These are phyloP conservation scores for Carex cristatella DNA, from an alignment of 176 grass and related monocot genomes.

Conservation along the genomic window DNA sequence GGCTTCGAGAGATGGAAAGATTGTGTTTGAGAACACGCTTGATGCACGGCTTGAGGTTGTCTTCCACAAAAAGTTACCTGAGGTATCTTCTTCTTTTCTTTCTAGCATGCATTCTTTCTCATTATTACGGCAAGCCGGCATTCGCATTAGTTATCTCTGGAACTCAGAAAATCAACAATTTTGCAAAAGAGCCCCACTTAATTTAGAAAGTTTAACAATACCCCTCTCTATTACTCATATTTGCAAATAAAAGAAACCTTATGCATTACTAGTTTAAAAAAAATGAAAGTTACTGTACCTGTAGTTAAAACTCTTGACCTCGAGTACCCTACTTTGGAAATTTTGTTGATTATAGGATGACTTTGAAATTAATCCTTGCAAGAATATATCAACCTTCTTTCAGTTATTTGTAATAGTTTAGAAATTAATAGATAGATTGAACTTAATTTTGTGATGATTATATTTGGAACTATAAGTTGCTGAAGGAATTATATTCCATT, in stretches of 20 bases:
- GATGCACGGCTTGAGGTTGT: conserved; percentile 94
- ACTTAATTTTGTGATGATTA: background rate
- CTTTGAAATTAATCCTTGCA: background rate
- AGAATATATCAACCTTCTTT: background rate
- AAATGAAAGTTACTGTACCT: background rate
- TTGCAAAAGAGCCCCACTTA: background rate
- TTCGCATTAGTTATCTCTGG: background rate
- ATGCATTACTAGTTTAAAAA: background rate
- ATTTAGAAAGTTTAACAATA: background rate
- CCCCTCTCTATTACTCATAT: background rate
- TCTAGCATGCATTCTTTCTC: background rate
- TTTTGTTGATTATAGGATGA: background rate
- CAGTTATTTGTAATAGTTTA: background rate
- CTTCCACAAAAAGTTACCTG: conserved; percentile 91
- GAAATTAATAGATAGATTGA: background rate
- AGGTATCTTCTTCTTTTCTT: conserved; percentile 38
- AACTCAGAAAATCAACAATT: background rate
- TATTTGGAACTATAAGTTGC: background rate
- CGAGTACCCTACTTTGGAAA: background rate
- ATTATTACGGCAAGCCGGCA: background rate
- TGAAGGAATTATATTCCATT: background rate
- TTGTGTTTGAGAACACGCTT: conserved; percentile 85
- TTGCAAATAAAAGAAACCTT: background rate
- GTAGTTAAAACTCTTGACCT: background rate
- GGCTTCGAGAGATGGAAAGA: conserved; percentile 96